Percentiles rank a stretch among this genome's conserved stretches.
Evolutionary conservation across 306 rosid species (phyloP).

Genomic region (Quercus bicolor): DNA sequence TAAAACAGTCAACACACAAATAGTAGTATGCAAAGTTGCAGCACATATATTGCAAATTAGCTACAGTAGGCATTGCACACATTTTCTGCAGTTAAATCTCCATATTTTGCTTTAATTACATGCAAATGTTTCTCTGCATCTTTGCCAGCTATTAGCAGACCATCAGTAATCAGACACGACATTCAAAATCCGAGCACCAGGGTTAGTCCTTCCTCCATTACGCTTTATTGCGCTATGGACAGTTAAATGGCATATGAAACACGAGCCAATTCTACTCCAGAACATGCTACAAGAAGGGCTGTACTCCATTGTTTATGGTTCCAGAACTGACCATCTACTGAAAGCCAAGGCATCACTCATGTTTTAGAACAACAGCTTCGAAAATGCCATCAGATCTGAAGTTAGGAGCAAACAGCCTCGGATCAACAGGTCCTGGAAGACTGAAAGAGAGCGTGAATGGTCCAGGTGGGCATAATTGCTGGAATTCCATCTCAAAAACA

Average conservation of each 20-base stretch:
- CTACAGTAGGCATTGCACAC: too few relatives aligned
- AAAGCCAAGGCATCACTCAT: slow-evolving; percentile 6
- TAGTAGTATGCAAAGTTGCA: too few relatives aligned
- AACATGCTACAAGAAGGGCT: too few relatives aligned
- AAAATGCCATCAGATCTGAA: slow-evolving; percentile 65
- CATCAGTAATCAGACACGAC: neutral
- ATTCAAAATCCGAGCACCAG: neutral
- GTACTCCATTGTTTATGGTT: too few relatives aligned
- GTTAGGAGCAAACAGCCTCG: slow-evolving; percentile 68
- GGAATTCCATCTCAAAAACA: slow-evolving; percentile 46
- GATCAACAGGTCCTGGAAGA: slow-evolving; percentile 85
- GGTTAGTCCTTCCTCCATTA: neutral
- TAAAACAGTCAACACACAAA: too few relatives aligned
- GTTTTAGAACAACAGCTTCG: slow-evolving; percentile 63
- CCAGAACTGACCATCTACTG: too few relatives aligned
- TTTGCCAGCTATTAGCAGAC: neutral
- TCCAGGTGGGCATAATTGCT: slow-evolving; percentile 57
- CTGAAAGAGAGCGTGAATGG: slow-evolving; percentile 64
- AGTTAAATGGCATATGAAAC: neutral
- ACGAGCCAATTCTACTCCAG: neutral
- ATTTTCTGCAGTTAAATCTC: neutral
- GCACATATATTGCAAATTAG: too few relatives aligned
- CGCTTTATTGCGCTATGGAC: too few relatives aligned
- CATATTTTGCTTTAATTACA: neutral
- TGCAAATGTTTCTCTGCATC: neutral